A percentile compares a stretch with the other conserved stretches of the same genome.
Evolutionary conservation across 805 yeast genomes (phyloP).

Genomic region (Metschnikowia similis): DNA sequence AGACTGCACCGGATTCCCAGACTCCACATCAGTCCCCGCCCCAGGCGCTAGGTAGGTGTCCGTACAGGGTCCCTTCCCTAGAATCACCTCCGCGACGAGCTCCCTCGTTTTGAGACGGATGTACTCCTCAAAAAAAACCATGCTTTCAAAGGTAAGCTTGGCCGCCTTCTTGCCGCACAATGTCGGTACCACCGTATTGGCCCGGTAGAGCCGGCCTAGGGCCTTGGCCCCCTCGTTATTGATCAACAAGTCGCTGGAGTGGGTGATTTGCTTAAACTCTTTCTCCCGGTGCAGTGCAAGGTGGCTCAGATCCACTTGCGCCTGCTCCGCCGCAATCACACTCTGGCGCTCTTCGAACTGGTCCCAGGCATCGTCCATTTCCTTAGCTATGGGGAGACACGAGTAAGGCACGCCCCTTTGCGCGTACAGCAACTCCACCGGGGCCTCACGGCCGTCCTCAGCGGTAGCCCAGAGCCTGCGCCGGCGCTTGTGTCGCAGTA

Average conservation of each 20-base stretch:
- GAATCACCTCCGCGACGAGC: conserved; percentile 14
- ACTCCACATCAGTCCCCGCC: no score
- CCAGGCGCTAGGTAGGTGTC: no score
- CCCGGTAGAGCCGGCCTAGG: conserved; percentile 8
- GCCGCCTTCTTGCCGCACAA: neutral
- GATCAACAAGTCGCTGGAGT: neutral
- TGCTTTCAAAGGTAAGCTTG: conserved; percentile 10
- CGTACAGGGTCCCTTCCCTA: conserved; percentile 5
- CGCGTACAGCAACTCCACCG: neutral
- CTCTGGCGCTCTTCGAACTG: conserved; percentile 43
- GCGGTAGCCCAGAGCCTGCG: neutral
- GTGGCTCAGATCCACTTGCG: conserved; percentile 6
- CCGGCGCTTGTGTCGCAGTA: conserved; percentile 7
- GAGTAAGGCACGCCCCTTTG: conserved; percentile 26
- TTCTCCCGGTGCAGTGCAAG: neutral
- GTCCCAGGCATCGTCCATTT: conserved; percentile 43
- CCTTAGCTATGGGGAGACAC: conserved; percentile 51
- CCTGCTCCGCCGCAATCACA: conserved; percentile 19
- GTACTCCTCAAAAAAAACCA: conserved; percentile 20
- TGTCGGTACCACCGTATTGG: conserved; percentile 7
- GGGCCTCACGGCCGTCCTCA: neutral
- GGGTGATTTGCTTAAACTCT: neutral
- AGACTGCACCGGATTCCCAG: no score
- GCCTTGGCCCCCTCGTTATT: neutral
- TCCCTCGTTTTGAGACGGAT: conserved; percentile 13